Percentiles rank a stretch among this genome's conserved stretches.
Evolutionary conservation across 2,329 filamentous ascomycete species (phyloP).

Genomic region (Colletotrichum sp.): DNA sequence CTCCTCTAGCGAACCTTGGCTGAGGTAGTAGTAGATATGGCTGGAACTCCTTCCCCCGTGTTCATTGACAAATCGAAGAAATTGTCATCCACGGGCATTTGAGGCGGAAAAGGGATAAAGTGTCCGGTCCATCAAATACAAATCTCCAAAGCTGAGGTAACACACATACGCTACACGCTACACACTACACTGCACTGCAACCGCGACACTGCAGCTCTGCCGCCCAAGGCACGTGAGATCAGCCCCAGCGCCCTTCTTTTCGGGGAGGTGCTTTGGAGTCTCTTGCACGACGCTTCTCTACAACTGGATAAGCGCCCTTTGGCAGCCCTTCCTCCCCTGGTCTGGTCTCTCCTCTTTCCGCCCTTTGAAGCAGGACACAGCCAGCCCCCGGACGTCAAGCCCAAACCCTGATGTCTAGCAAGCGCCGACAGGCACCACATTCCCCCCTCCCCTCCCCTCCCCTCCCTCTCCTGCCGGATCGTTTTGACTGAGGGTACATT

Average conservation of each 20-base stretch:
- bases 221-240: not conserved
- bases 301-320: not conserved
- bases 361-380: not conserved
- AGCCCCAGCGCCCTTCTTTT: not conserved
- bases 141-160: not conserved
- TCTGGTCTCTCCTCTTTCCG: not conserved
- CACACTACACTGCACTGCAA: not conserved
- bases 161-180: not conserved
- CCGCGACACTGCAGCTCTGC: not conserved
- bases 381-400: not conserved
- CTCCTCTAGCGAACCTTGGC: not conserved
- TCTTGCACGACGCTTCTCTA: not conserved
- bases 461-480: not conserved
- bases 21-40: not conserved
- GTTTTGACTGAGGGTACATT: not conserved
- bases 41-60: not conserved
- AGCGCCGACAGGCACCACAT: not conserved
- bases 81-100: not conserved
- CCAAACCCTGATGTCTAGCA: not conserved
- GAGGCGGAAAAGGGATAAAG: not conserved
- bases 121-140: not conserved
- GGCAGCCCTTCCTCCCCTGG: not conserved
- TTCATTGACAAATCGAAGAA: not conserved
- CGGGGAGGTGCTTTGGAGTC: not conserved
- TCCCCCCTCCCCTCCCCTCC: not conserved